Evolutionary conservation across 345 rosid species (phyloP).

Genomic region (Pseudoturritis turrita): DNA sequence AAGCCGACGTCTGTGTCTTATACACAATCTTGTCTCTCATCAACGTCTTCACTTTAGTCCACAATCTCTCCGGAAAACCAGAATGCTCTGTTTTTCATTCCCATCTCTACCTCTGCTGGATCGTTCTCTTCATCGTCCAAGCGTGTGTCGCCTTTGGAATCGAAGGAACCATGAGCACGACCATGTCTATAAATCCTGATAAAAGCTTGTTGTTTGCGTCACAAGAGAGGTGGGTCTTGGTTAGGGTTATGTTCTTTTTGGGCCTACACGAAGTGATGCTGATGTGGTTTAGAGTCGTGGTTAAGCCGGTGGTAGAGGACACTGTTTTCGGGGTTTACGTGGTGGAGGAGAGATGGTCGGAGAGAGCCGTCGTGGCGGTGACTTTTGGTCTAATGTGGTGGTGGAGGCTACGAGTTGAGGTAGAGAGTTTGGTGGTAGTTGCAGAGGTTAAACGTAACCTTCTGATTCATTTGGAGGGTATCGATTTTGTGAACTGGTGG

Average conservation of each 20-base stretch:
- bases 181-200: constrained; percentile 2
- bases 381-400: constrained; percentile 65
- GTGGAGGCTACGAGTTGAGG: constrained; percentile 74
- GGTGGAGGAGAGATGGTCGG: constrained; percentile 48
- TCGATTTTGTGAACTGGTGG: constrained; percentile 59
- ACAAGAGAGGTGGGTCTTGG: constrained; percentile 39
- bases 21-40: constrained; percentile 42
- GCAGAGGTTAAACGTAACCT: constrained; percentile 43
- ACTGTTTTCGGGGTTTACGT: constrained; percentile 39
- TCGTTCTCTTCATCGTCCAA: constrained; percentile 47
- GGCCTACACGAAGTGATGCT: constrained; percentile 67
- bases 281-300: constrained; percentile 57
- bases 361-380: constrained; percentile 42
- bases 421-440: constrained; percentile 48
- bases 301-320: constrained; percentile 68
- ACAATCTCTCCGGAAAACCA: constrained; percentile 52
- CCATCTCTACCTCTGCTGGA: constrained; percentile 46
- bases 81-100: constrained; percentile 28
- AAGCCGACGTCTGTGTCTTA: constrained; percentile 27
- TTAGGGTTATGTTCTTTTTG: constrained; percentile 54
- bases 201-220: constrained; percentile 2
- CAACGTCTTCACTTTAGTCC: constrained; percentile 44
- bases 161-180: constrained; percentile 37
- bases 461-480: constrained; percentile 27
- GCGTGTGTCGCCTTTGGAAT: constrained; percentile 55